A percentile compares a stretch with the other conserved stretches of the same genome.
phyloP scores from a whole-genome alignment of 768 basidiomycete genomes.

The Russula compacta region DNA sequence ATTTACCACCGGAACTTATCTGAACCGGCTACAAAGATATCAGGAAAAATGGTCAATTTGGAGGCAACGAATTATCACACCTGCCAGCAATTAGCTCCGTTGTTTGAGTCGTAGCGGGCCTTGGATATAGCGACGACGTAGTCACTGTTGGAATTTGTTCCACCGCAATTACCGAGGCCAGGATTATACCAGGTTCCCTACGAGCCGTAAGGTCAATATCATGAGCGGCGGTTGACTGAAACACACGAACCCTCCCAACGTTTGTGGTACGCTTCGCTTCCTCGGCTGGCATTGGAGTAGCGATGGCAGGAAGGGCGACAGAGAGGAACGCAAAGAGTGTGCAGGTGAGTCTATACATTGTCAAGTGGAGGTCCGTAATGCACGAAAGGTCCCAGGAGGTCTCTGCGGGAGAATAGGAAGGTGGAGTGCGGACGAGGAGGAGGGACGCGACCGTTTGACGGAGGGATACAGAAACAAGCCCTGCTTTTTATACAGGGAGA shows the following conservation, averaged over 20 bases:
- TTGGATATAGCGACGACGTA: constrained; percentile 14
- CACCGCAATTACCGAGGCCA: constrained; percentile 18
- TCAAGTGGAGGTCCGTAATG: constrained; percentile 18
- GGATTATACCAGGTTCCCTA: constrained; percentile 15
- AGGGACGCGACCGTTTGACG: constrained; percentile 21
- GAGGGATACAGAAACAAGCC: neutral
- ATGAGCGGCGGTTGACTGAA: neutral
- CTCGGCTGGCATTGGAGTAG: constrained; percentile 36
- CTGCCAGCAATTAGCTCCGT: constrained; percentile 11
- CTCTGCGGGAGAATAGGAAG: neutral
- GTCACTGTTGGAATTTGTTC: neutral
- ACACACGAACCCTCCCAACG: constrained; percentile 43
- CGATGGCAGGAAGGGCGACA: constrained; percentile 34
- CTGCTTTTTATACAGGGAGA: constrained; percentile 17
- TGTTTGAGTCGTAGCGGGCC: constrained; percentile 4
- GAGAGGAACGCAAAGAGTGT: constrained; percentile 34
- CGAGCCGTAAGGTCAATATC: neutral
- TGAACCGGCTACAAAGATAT: constrained; percentile 1
- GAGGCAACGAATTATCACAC: neutral
- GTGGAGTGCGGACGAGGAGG: constrained; percentile 17
- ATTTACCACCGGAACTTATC: constrained; percentile 3
- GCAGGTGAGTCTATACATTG: constrained; percentile 32
- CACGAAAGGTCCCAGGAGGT: neutral
- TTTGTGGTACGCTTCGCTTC: constrained; percentile 43
- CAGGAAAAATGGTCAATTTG: neutral